Evolutionary conservation across 208 protist species (phyloP), one percentile per base, ranked within the genome.

Genomic region (Eutreptiella sp.): DNA sequence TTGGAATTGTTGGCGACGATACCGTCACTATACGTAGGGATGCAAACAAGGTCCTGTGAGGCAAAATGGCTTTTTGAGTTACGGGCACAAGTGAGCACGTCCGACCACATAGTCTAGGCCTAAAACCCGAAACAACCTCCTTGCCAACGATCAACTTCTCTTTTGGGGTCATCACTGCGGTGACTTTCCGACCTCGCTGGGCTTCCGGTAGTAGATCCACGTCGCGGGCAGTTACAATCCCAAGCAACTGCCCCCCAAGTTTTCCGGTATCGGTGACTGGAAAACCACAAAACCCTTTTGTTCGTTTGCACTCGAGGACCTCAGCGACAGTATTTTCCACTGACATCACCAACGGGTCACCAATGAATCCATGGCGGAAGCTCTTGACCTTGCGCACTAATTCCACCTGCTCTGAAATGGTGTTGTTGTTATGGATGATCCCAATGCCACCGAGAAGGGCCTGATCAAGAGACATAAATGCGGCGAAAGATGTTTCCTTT

Each of bases 281-380:
- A 63, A 98, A 94, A 45, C 94, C 93, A 29, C 85, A 90, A 76
- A 98, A 97, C 28, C 93, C 92, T 59, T 85, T 83, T 34, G 79
- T 77, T 24, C 74, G 63, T 60, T 96, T 97, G 63, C 94, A 93
- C 9, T 69, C 75, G 34, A 87, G 54, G 31, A 96, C 91, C 50
- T 89, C 80, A 9, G 53, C 73, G 46, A 98, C 71, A 33, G 83
- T 88, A 41, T 81, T 68, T 4, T 75, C 66, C 27, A 91, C 88
- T 1, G 64, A 35, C 28, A 97, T 79, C 4, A 79, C 79, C 63
- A 96, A 86, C 39, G 94, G 94, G 45, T 93, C 80, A 26, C 81
- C 87, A 63, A 98, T 98, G 65, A 97, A 97, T 32, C 94, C 94
- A 61, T 97, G 96, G 52, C 95, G 88, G 77, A 77, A 97, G 43